These are phyloP conservation scores for Pseudozyma pruni DNA, from an alignment of 1,284 basidiomycete genomes.

Conservation along the genomic window DNA sequence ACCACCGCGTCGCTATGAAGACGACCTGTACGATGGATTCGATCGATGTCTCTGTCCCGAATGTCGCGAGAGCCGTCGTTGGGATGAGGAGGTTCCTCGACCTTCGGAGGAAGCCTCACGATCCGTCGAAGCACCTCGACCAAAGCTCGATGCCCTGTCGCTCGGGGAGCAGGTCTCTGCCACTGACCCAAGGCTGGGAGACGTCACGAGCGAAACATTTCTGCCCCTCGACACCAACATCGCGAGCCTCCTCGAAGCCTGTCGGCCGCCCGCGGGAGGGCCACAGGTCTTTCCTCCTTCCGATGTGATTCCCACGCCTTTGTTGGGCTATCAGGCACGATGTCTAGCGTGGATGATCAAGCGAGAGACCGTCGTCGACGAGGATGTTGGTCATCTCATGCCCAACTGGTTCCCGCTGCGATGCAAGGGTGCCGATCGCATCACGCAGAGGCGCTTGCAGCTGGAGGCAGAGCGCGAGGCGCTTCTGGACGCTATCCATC, in stretches of 20 bases:
- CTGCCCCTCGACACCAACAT: slow-evolving; percentile 44
- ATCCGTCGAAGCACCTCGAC: slow-evolving; percentile 1
- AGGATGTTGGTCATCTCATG: slow-evolving; percentile 29
- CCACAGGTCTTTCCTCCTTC: slow-evolving; percentile 24
- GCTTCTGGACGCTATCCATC: slow-evolving; percentile 24
- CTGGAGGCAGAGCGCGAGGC: slow-evolving; percentile 33
- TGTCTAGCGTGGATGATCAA: slow-evolving; percentile 50
- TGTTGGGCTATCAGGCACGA: slow-evolving; percentile 45
- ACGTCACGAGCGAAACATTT: slow-evolving; percentile 13
- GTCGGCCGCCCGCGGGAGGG: slow-evolving; percentile 35
- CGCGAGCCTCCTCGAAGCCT: slow-evolving; percentile 45
- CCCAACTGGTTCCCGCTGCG: slow-evolving; percentile 44
- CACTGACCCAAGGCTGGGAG: slow-evolving; percentile 28
- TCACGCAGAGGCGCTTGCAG: slow-evolving; percentile 22
- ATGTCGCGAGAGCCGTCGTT: neutral
- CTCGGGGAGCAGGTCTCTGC: slow-evolving; percentile 15
- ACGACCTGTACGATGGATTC: neutral
- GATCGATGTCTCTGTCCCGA: slow-evolving; percentile 4
- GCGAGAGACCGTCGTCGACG: slow-evolving; percentile 31
- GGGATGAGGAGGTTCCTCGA: neutral
- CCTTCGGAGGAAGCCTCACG: neutral
- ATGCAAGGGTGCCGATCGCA: slow-evolving; percentile 19
- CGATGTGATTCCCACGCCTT: slow-evolving; percentile 37
- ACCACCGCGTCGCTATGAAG: neutral
- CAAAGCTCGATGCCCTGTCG: slow-evolving; percentile 13